Evolutionary conservation across 2,329 filamentous ascomycete genomes (phyloP), one percentile per base, ranked within the genome.

Genomic region (Paecilomyces sp.): DNA sequence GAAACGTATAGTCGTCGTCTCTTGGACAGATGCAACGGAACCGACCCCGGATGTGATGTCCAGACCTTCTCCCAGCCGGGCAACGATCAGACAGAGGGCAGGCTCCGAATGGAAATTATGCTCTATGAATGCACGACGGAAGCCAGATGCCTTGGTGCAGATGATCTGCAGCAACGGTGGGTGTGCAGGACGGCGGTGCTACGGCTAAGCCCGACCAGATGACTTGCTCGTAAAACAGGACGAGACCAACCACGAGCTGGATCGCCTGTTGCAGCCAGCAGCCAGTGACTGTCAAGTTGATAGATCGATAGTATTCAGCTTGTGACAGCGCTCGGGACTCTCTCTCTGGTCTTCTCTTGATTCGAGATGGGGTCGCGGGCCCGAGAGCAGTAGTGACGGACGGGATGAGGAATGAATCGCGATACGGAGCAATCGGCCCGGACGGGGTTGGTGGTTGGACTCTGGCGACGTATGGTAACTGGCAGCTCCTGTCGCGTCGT

Each of bases 111-210:
- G 65, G 31, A 66, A 63, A 57, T 64, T 65, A 69, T 73, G 78
- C 77, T 78, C 74, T 76, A 79, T 80, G 70, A 72, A 74, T 74
- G 71, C 70, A 72, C 68, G 68, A 69, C 72, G 70, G 66, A 70
- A 64, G 63, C 64, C 64, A 67, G 59, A 53, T 64, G 63, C 64
- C 61, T 76, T 72, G 74, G 76, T 81, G 79, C 79, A 81, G 79
- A 81, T 81, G 79, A 81, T 81, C 76, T 77, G 71, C 72, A 64
- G 63, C 64, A 65, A 62, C 57, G 69, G 66, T 63, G 68, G 63
- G 56, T 59, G 61, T 64, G 64, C 62, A 63, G 51, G 30, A 60
- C 56, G 60, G 60, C 64, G 63, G 67, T 67, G 64, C 61, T 63
- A 62, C 65, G 66, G 59, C 63, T 58, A 62, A 59, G 47, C 61